Conservation (phyloP, 164 flowering plant genomes). For the Annona cherimola region DNA sequence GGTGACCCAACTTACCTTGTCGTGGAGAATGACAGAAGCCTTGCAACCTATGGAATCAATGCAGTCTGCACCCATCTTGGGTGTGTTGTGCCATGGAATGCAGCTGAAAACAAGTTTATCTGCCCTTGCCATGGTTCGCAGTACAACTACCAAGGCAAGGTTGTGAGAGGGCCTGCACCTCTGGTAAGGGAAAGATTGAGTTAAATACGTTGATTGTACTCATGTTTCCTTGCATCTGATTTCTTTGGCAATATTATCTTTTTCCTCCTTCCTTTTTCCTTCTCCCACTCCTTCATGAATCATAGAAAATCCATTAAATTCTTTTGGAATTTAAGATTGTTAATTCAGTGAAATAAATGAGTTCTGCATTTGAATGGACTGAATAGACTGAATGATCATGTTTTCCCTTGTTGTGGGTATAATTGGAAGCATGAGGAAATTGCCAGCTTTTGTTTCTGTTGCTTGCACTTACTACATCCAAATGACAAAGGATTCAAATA, state of each 20-base stretch:
- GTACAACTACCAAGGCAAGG: slow-evolving; percentile 84
- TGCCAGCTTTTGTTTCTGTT: background rate
- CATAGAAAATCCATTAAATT: background rate
- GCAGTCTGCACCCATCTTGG: slow-evolving; percentile 97
- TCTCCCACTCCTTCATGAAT: background rate
- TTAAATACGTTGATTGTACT: background rate
- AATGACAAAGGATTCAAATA: background rate
- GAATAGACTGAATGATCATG: background rate
- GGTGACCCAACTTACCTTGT: slow-evolving; percentile 96
- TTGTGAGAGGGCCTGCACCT: slow-evolving; percentile 95
- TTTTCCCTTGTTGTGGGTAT: background rate
- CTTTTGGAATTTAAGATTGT: background rate
- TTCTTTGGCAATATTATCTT: background rate
- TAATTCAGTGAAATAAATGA: background rate
- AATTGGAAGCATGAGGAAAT: background rate
- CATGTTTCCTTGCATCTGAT: background rate
- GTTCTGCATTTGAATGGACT: background rate
- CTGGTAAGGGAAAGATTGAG: slow-evolving; percentile 45
- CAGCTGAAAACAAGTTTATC: slow-evolving; percentile 77
- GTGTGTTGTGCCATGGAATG: slow-evolving; percentile 86
- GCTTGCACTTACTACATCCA: background rate
- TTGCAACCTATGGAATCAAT: slow-evolving; percentile 87
- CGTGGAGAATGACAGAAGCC: slow-evolving; percentile 73
- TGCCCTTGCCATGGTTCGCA: slow-evolving; percentile 98
- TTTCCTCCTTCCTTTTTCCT: background rate